A percentile compares a stretch with the other conserved stretches of the same genome.
Evolutionary conservation across 805 yeast genomes (phyloP).

Genomic region (Candida sakaeoensis): DNA sequence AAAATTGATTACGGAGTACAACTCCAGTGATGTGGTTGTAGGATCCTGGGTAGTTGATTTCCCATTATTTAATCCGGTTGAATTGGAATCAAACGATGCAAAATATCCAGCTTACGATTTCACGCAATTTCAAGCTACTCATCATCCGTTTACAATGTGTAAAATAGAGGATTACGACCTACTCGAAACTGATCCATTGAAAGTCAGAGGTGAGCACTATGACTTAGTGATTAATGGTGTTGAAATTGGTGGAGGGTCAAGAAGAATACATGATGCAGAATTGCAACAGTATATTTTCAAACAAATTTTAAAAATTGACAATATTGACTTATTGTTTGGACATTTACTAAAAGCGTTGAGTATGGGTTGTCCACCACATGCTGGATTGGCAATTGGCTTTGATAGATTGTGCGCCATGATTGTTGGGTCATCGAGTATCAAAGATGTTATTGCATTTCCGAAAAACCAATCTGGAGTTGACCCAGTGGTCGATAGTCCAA

Average conservation of each 20-base stretch:
- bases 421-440: constrained; percentile 67
- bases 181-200: constrained; percentile 52
- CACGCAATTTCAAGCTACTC: constrained; percentile 61
- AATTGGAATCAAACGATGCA: constrained; percentile 21
- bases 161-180: constrained; percentile 61
- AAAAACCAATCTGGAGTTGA: constrained; percentile 87
- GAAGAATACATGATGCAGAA: constrained; percentile 85
- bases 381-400: constrained; percentile 93
- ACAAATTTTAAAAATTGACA: constrained; percentile 53
- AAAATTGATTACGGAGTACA: constrained; percentile 15
- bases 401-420: constrained; percentile 92
- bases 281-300: constrained; percentile 74
- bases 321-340: constrained; percentile 69
- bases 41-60: constrained; percentile 88
- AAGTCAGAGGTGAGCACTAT: constrained; percentile 84
- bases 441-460: constrained; percentile 96
- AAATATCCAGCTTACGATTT: constrained; percentile 63
- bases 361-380: constrained; percentile 98
- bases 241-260: constrained; percentile 96
- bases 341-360: constrained; percentile 78
- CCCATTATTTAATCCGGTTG: constrained; percentile 84
- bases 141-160: constrained; percentile 97
- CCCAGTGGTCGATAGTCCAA: constrained; percentile 84
- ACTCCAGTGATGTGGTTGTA: constrained; percentile 41
- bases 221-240: constrained; percentile 92